These are phyloP conservation scores for Diaporthe sp. DNA, from an alignment of 2,329 filamentous ascomycete genomes.

Conservation along the genomic window DNA sequence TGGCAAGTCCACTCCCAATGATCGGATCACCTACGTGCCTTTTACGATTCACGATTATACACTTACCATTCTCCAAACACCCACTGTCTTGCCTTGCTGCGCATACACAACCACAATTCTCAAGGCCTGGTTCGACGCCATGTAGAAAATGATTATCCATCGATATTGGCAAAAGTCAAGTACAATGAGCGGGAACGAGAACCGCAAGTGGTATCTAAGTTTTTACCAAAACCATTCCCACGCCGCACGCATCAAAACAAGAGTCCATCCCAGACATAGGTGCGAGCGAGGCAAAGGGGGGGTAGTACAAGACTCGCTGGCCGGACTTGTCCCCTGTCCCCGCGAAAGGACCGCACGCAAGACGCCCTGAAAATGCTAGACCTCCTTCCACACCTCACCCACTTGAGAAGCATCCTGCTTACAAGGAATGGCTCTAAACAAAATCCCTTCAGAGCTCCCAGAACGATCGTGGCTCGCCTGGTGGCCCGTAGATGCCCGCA, in stretches of 20 bases:
- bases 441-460: slow-evolving; percentile 22
- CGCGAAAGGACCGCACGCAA: slow-evolving; percentile 15
- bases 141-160: slow-evolving; percentile 1
- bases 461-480: slow-evolving; percentile 20
- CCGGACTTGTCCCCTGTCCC: background rate
- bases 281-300: background rate
- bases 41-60: background rate
- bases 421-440: slow-evolving; percentile 4
- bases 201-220: slow-evolving; percentile 30
- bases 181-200: slow-evolving; percentile 21
- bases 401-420: background rate
- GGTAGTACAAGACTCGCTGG: background rate
- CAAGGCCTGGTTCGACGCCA: background rate
- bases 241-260: slow-evolving; percentile 4
- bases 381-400: background rate
- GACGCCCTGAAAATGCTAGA: slow-evolving; percentile 31
- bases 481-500: slow-evolving; percentile 12
- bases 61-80: no score
- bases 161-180: slow-evolving; percentile 20
- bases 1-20: background rate
- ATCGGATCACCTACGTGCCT: background rate
- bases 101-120: background rate
- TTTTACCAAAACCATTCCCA: slow-evolving; percentile 9
- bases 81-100: no score
- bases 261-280: slow-evolving; percentile 9